Base-by-base conservation (phyloP, 139 green algal genomes). In the Chlorella vulgaris region DNA sequence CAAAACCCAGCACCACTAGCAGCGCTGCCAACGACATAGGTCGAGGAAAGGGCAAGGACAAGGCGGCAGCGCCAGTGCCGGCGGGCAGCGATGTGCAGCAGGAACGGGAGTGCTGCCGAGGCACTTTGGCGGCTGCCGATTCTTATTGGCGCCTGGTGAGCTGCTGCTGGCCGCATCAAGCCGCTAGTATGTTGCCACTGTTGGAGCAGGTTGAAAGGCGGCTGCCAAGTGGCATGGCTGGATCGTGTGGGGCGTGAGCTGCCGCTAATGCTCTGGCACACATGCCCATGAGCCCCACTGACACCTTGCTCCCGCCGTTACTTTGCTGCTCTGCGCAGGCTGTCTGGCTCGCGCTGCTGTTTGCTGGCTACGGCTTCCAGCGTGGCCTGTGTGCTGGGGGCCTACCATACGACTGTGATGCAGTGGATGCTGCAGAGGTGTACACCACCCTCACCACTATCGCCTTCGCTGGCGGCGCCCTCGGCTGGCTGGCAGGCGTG, bases 361-460 rank as follows among this genome's bases (percentile, higher is more conserved):
- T 58, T n/a, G 31, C 28, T 4, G 69, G 69, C n/a, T 76, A 62
- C 29, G 69, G 42, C 69, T n/a, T 76, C 26, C 69, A 76, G 69
- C 69, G 69, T 40, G 29, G 69, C 7, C 42, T 76, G 26, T 76
- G 69, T 40, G 29, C 42, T 5, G n/a, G n/a, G 2, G 69, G 69
- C 69, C 42, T 76, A 42, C 69, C 69, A 4, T 76, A 76, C 42
- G 69, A 76, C n/a, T 76, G 69, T n/a, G 69, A 76, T 8, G 28
- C 40, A 10, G 18, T 60, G 5, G n/a, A 58, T 31, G 69, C 36
- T n/a, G 40, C 42, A 10, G n/a, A 31, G 1, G 69, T 39, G n/a
- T 76, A 58, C 69, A 31, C 40, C 7, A 39, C 36, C 39, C 40
- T 76, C 42, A 76, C 69, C 42, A 29, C 47, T 22, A 40, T 76